Conservation (phyloP, 2,329 filamentous ascomycete species). For the Purpureocillium takamizusanense region DNA sequence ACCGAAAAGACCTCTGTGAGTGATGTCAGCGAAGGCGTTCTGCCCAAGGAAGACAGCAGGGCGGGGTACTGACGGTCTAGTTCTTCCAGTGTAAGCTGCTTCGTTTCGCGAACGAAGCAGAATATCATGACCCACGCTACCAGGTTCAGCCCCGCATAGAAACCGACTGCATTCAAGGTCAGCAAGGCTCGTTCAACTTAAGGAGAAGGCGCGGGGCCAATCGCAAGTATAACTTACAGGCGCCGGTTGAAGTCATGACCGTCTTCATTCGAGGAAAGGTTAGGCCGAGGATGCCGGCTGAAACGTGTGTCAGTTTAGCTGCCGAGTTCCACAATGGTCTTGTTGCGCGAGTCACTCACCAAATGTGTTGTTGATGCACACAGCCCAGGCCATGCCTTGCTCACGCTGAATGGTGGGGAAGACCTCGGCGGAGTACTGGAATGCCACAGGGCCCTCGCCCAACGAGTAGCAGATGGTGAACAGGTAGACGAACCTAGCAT, state of each 20-base stretch:
- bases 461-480: conserved; percentile 17
- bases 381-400: conserved; percentile 57
- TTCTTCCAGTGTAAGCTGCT: conserved; percentile 37
- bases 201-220: too few relatives aligned
- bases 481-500: conserved; percentile 16
- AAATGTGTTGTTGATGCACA: conserved; percentile 25
- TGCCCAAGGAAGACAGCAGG: neutral
- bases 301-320: too few relatives aligned
- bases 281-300: conserved; percentile 19
- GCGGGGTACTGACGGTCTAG: conserved; percentile 13
- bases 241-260: conserved; percentile 20
- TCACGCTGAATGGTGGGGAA: conserved; percentile 59
- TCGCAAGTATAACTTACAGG: conserved; percentile 11
- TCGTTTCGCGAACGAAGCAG: conserved; percentile 38
- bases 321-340: too few relatives aligned
- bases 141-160: conserved; percentile 37
- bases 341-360: too few relatives aligned
- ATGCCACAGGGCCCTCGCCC: conserved; percentile 55
- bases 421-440: conserved; percentile 56
- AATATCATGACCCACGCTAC: conserved; percentile 36
- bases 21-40: neutral
- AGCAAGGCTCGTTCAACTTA: too few relatives aligned
- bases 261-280: conserved; percentile 39
- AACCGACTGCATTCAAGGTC: conserved; percentile 14
- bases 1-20: conserved; percentile 21